A percentile compares a stretch with the other conserved stretches of the same genome.
Evolutionary conservation across 2,329 filamentous ascomycete species (phyloP).

Genomic region (Pseudohalonectria lignicola): DNA sequence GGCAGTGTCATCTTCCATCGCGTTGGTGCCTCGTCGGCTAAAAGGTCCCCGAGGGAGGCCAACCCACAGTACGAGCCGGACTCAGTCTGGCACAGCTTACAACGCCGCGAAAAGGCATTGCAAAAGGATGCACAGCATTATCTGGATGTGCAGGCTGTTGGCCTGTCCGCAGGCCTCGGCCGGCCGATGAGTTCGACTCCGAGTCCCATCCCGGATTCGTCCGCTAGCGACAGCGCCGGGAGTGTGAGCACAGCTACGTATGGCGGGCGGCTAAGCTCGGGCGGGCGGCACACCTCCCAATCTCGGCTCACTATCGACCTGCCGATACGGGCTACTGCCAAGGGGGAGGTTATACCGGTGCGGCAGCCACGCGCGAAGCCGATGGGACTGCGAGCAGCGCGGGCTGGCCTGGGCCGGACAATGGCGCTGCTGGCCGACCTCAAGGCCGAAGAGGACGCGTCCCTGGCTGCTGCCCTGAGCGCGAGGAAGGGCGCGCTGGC

Average conservation of each 20-base stretch:
- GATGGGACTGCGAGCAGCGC: conserved; percentile 47
- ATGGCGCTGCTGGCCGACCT: conserved; percentile 55
- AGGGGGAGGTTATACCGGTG: conserved; percentile 46
- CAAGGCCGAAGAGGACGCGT: conserved; percentile 56
- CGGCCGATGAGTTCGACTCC: conserved; percentile 9
- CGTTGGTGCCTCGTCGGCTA: not conserved
- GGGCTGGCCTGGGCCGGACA: conserved; percentile 51
- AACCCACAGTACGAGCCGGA: conserved; percentile 22
- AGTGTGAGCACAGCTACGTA: conserved; percentile 30
- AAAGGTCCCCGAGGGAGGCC: conserved; percentile 9
- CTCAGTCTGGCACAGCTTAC: conserved; percentile 34
- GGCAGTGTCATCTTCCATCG: conserved; percentile 24
- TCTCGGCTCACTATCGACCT: conserved; percentile 32
- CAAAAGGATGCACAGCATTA: conserved; percentile 35
- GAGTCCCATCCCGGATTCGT: conserved; percentile 11
- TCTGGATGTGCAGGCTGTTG: conserved; percentile 36
- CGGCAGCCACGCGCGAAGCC: conserved; percentile 44
- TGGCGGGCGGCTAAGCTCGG: too few relatives aligned
- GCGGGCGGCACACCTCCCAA: conserved; percentile 23
- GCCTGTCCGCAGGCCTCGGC: conserved; percentile 26
- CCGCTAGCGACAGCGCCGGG: conserved; percentile 24
- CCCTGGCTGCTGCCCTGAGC: conserved; percentile 44
- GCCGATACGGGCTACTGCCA: conserved; percentile 21
- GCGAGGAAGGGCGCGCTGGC: conserved; percentile 46
- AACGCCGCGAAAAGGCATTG: conserved; percentile 31